Conservation (phyloP, 306 rosid genomes). For the Hippophae tibetana region DNA sequence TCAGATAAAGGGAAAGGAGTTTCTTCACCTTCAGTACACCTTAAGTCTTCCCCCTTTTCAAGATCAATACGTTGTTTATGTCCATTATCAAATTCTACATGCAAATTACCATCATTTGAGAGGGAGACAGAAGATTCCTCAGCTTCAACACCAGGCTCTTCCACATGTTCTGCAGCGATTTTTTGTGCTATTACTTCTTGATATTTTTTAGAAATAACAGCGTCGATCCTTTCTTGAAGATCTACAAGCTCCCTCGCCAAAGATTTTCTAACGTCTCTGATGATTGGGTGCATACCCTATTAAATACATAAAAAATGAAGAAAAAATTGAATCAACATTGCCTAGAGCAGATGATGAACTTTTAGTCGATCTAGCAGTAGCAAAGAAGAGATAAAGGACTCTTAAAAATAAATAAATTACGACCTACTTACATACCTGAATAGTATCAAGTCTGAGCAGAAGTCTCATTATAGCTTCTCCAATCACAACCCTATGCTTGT, state of each 20-base stretch:
- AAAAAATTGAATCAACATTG: neutral
- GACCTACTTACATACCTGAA: constrained; percentile 44
- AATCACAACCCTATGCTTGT: constrained; percentile 36
- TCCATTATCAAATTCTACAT: neutral
- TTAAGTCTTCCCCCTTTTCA: no score
- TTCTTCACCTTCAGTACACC: no score
- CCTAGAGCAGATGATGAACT: neutral
- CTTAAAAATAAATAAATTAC: neutral
- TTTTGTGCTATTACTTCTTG: constrained; percentile 15
- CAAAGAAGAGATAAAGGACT: neutral
- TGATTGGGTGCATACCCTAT: constrained; percentile 60
- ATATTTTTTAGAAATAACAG: constrained; percentile 14
- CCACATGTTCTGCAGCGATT: constrained; percentile 1
- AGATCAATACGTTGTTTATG: neutral
- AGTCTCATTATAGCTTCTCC: constrained; percentile 77
- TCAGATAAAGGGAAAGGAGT: no score
- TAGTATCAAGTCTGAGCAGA: constrained; percentile 55
- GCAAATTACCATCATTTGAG: neutral
- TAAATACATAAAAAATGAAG: neutral
- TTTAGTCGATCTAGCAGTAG: neutral
- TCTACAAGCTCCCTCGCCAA: constrained; percentile 66
- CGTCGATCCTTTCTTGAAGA: constrained; percentile 69
- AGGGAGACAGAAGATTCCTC: neutral
- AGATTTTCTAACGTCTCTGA: constrained; percentile 67
- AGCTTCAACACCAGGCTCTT: neutral